Evolutionary conservation across 202 grass and related monocot genomes (phyloP), one percentile per base, ranked within the genome.

Genomic region (Carex arenaria): DNA sequence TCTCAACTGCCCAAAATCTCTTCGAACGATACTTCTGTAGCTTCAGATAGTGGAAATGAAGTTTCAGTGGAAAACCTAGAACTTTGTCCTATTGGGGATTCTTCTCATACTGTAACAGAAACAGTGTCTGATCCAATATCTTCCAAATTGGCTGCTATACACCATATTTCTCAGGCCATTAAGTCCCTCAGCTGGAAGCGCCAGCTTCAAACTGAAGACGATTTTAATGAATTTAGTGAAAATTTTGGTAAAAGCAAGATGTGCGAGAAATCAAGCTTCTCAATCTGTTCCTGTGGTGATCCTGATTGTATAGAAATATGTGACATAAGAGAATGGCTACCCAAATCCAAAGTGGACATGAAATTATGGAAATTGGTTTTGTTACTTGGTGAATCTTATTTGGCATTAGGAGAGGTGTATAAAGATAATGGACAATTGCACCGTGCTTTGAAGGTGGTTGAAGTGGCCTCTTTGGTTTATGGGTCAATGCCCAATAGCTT

Each of bases 311-410:
- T 99, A 81, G 96, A 99, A 89, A 82, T 93, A 79, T 99, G 96
- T 36, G 89, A 99, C 38, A 99, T 99, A 61, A 91, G 93, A 66
- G 91, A 99, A 84, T 99, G 93, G 96, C 83, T 99, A 83, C 93
- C 96, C 80, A 99, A 94, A 89, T 92, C 85, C 4, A 93, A 92
- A 93, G 93, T 99, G 89, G 96, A 99, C 72, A 80, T 86, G 80
- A 99, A 93, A 87, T 89, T 99, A 81, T 99, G 96, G 96, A 99
- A 99, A 81, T 87, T 99, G 86, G 93, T 88, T 90, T 91, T 99
- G 74, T 90, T 99, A 87, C 93, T 99, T 43, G 96, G 96, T 13
- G 96, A 99, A 87, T 95, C 96, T 70, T 99, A 95, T 90, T 89
- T 99, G 79, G 89, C 91, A 71, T 90, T 99, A n/a, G 96, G 93